These are phyloP conservation scores for Gnomoniopsis smithogilvyi DNA, from an alignment of 2,329 filamentous ascomycete species.

Conservation along the genomic window DNA sequence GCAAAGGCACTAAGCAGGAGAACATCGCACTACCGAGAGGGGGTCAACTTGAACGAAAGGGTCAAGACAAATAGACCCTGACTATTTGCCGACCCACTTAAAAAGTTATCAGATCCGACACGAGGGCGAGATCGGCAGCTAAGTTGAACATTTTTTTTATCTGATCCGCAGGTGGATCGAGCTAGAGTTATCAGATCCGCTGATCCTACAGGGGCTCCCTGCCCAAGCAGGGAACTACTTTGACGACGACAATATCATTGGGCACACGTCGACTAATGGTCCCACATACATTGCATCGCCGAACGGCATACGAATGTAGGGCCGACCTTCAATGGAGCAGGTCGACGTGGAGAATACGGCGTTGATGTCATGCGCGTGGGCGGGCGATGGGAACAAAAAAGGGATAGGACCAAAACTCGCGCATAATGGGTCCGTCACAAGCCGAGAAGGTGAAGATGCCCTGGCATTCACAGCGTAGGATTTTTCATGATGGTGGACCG, in stretches of 20 bases:
- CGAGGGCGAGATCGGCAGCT: conserved; percentile 16
- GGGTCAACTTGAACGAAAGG: background rate
- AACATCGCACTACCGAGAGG: too few relatives aligned
- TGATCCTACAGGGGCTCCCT: conserved; percentile 17
- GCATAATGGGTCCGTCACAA: background rate
- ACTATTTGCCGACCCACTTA: background rate
- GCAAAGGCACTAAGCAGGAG: too few relatives aligned
- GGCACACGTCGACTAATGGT: background rate
- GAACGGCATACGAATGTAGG: background rate
- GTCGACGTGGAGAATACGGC: background rate
- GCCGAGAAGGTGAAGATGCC: background rate
- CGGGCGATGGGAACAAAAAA: background rate
- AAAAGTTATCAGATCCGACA: conserved; percentile 15
- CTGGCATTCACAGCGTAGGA: background rate
- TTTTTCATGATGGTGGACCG: conserved; percentile 3
- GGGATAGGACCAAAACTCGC: background rate
- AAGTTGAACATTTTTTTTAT: conserved; percentile 10
- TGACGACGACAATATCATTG: background rate
- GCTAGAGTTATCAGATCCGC: conserved; percentile 33
- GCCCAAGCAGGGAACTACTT: conserved; percentile 1
- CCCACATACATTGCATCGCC: background rate
- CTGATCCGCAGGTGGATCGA: conserved; percentile 15
- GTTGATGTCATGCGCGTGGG: background rate
- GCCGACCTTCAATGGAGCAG: background rate
- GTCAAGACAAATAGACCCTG: background rate